phyloP scores from a whole-genome alignment of 2,329 filamentous ascomycete genomes.

The Phaeosphaeriaceae sp. region DNA sequence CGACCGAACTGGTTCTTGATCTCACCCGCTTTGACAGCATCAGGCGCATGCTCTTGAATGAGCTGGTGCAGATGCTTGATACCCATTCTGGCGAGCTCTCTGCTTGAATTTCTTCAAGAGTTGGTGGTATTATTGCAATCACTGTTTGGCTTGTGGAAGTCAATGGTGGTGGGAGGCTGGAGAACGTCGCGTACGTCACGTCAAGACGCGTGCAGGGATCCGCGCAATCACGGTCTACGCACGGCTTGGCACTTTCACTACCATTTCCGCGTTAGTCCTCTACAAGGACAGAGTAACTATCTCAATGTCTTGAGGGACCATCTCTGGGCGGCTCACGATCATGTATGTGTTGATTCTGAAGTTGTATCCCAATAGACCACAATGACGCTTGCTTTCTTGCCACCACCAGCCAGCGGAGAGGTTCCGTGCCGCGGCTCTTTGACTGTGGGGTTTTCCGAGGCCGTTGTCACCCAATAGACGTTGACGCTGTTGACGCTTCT shows the following conservation, averaged over 20 bases:
- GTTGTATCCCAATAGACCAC: background rate
- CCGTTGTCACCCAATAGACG: constrained; percentile 20
- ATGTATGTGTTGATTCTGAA: background rate
- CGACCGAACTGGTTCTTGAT: constrained; percentile 99
- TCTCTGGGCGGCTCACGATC: too few relatives aligned
- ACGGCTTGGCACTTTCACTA: constrained; percentile 26
- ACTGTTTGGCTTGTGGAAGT: constrained; percentile 5
- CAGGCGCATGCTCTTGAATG: constrained; percentile 82
- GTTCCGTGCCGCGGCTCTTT: constrained; percentile 34
- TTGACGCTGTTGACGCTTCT: background rate
- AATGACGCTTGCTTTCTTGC: constrained; percentile 21
- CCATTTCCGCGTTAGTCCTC: constrained; percentile 2
- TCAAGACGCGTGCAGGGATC: constrained; percentile 35
- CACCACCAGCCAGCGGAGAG: constrained; percentile 22
- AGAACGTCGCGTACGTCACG: constrained; percentile 32
- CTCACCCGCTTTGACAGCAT: constrained; percentile 92
- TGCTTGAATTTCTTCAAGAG: background rate
- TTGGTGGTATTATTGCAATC: background rate
- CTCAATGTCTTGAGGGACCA: too few relatives aligned
- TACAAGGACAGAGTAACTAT: background rate
- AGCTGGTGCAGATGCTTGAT: constrained; percentile 56
- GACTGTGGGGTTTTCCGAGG: constrained; percentile 30
- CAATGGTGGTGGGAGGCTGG: constrained; percentile 23
- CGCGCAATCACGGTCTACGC: constrained; percentile 40
- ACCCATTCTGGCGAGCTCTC: constrained; percentile 38